Evolutionary conservation across 2,329 filamentous ascomycete species (phyloP).

Genomic region (Rachicladosporium sp.): DNA sequence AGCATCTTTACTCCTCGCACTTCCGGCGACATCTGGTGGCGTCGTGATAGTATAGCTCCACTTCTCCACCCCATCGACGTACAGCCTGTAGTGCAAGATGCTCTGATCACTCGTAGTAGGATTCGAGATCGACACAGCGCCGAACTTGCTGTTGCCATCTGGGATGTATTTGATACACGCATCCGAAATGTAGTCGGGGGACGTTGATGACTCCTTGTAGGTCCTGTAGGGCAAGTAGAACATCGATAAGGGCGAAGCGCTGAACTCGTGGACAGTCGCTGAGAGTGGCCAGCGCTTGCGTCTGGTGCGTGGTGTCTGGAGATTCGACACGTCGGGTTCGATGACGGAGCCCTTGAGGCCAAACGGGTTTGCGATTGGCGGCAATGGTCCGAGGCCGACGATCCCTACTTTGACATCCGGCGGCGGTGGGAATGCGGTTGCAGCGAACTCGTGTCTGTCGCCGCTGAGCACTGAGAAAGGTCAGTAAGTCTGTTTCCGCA

Average conservation of each 20-base stretch:
- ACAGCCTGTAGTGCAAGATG: conserved; percentile 67
- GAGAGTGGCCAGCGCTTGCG: conserved; percentile 43
- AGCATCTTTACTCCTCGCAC: conserved; percentile 32
- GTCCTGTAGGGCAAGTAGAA: conserved; percentile 81
- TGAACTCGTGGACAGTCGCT: conserved; percentile 76
- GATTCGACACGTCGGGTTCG: not conserved
- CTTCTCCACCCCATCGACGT: conserved; percentile 64
- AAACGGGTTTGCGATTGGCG: conserved; percentile 4
- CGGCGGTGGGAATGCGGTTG: conserved; percentile 57
- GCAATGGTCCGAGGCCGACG: conserved; percentile 13
- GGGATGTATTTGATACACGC: conserved; percentile 77
- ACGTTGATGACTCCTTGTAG: conserved; percentile 50
- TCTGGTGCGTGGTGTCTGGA: conserved; percentile 10
- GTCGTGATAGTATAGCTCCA: conserved; percentile 52
- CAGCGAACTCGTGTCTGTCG: conserved; percentile 93
- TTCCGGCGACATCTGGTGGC: conserved; percentile 29
- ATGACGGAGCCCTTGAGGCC: conserved; percentile 1
- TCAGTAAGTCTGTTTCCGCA: too few relatives aligned
- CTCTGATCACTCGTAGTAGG: conserved; percentile 53
- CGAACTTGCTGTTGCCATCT: conserved; percentile 80
- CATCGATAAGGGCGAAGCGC: conserved; percentile 80
- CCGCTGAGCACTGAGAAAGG: conserved; percentile 55
- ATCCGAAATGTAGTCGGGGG: conserved; percentile 58
- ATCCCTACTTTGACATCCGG: conserved; percentile 36
- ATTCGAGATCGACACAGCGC: conserved; percentile 65